Evolutionary conservation across 768 basidiomycete species (phyloP).

Genomic region (Trametes sanguinea): DNA sequence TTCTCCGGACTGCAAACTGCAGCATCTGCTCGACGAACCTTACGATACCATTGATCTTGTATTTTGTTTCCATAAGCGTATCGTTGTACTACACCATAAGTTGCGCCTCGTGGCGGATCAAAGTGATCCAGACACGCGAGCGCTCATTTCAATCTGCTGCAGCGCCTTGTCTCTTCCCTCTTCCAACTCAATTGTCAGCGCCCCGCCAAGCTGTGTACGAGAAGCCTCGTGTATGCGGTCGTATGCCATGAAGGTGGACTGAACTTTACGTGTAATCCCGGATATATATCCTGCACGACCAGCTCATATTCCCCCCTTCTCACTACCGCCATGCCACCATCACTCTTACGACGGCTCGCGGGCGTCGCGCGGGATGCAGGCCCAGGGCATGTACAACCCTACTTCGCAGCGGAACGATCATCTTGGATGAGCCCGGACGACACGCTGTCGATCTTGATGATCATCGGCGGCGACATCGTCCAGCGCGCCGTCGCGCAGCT

Average conservation of each 20-base stretch:
- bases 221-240: too few relatives aligned
- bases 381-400: neutral
- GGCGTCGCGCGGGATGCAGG: neutral
- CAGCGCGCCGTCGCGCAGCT: slow-evolving; percentile 36
- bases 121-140: too few relatives aligned
- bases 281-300: too few relatives aligned
- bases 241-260: neutral
- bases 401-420: slow-evolving; percentile 6
- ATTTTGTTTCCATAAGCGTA: too few relatives aligned
- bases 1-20: neutral
- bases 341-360: slow-evolving; percentile 3
- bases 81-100: too few relatives aligned
- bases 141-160: too few relatives aligned
- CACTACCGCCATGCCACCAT: slow-evolving; percentile 3
- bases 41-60: too few relatives aligned
- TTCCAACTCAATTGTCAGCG: too few relatives aligned
- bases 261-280: neutral
- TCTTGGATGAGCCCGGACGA: slow-evolving; percentile 33
- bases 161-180: too few relatives aligned
- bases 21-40: too few relatives aligned
- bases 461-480: slow-evolving; percentile 38
- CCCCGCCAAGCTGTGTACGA: neutral
- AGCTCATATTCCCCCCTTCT: too few relatives aligned
- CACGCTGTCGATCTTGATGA: slow-evolving; percentile 31
- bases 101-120: too few relatives aligned